Percentiles rank a stretch among this genome's conserved stretches.
phyloP scores from a whole-genome alignment of 2,329 filamentous ascomycete genomes.

The Fusarium incarnatum region DNA sequence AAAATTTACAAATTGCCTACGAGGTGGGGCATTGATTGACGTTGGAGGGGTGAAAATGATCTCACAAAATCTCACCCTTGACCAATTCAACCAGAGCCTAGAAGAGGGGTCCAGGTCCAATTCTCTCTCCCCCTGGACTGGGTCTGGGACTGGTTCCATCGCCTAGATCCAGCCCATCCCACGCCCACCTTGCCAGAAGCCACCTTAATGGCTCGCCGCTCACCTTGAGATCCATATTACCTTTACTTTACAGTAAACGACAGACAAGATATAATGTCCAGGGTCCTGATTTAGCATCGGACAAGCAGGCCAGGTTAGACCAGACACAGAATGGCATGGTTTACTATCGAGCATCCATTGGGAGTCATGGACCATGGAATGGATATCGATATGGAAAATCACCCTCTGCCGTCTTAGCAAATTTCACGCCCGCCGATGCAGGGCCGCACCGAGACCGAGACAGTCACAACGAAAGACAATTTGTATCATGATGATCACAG shows the following conservation, averaged over 20 bases:
- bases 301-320: background rate
- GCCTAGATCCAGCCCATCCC: constrained; percentile 37
- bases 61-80: constrained; percentile 29
- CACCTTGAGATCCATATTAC: constrained; percentile 24
- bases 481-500: constrained; percentile 8
- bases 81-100: constrained; percentile 11
- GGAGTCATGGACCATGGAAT: background rate
- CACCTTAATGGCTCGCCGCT: constrained; percentile 25
- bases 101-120: constrained; percentile 15
- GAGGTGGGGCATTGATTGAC: constrained; percentile 41
- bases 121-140: constrained; percentile 10
- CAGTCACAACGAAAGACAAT: constrained; percentile 2
- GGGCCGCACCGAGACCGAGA: constrained; percentile 39
- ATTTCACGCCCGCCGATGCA: constrained; percentile 39
- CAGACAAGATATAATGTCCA: constrained; percentile 6
- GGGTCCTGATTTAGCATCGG: constrained; percentile 7
- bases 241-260: constrained; percentile 12
- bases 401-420: constrained; percentile 24
- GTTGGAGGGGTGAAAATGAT: constrained; percentile 37
- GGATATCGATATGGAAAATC: constrained; percentile 22
- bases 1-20: constrained; percentile 16
- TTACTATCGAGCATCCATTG: constrained; percentile 8
- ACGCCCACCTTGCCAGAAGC: constrained; percentile 13
- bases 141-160: constrained; percentile 20
- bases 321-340: constrained; percentile 11